Base-by-base conservation (phyloP, 202 grass and related monocot genomes). In the Hordeum pubiflorum region DNA sequence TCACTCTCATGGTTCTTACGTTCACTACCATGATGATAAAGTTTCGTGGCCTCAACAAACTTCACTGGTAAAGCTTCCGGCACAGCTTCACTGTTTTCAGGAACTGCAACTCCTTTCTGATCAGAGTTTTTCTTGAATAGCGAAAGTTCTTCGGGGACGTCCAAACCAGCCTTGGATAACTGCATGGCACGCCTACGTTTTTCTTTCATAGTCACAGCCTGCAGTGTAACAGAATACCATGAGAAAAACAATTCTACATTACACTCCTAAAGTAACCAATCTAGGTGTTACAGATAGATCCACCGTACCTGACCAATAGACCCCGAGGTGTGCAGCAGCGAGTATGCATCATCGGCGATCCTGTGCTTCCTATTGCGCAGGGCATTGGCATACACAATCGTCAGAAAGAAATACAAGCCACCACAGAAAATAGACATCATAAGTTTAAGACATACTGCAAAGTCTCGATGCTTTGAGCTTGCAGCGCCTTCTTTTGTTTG, bases 171-270 rank as follows among this genome's bases (percentile, higher is more conserved):
- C 84, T 93, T 93, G 32, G 87, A 93, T 34, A 93, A 86, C 29
- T 95, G 90, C 26, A 99, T 74, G 7, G 80, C 85, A 63, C 87
- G 88, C 79, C 85, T 84, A 58, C 74, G 90, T 78, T 81, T 98
- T 89, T 93, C 96, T 91, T 99, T 95, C 79, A 85, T 79, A 79
- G 90, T 99, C 65, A 91, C 92, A 62, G 74, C 85, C 96, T 98
- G 76, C 56, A 66, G 64, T 15, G 75, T 12, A 72, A 82, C 54
- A 27, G 26, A 77, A 59, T 38, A 69, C 33, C 66, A 48, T 84
- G 24, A 81, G 60, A 14, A 61, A 29, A 82, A 54, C 38, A 58
- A 78, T 7, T 46, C 14, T 43, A 63, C 65, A 72, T 31, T 39
- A 63, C 65, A 72, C 23, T 39, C n/a, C 67, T 0, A 84, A 44